A percentile compares a stretch with the other conserved stretches of the same genome.
Conservation (phyloP, 2,329 filamentous ascomycete genomes). For the Penicillium fuscoglaucum region DNA sequence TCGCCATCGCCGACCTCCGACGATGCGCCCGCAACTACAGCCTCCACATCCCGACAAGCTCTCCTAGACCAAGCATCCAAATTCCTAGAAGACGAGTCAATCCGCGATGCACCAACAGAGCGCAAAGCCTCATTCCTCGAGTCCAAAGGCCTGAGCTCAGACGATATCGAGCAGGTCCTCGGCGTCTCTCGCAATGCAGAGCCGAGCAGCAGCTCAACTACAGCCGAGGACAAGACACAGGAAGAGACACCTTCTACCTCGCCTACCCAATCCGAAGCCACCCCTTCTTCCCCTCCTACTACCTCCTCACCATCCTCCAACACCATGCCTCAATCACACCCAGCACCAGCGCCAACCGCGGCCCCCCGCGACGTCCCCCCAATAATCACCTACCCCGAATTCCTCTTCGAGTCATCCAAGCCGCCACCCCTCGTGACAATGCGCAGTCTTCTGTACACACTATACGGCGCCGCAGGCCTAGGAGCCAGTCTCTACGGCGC, state of each 20-base stretch:
- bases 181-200: slow-evolving; percentile 39
- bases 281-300: slow-evolving; percentile 6
- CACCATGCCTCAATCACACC: slow-evolving; percentile 19
- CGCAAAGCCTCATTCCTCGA: slow-evolving; percentile 75
- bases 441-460: slow-evolving; percentile 55
- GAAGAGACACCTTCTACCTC: slow-evolving; percentile 12
- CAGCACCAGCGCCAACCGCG: slow-evolving; percentile 16
- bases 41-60: slow-evolving; percentile 29
- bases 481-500: slow-evolving; percentile 59
- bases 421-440: slow-evolving; percentile 62
- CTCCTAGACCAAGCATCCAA: slow-evolving; percentile 67
- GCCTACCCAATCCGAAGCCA: slow-evolving; percentile 9
- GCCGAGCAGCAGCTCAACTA: slow-evolving; percentile 19
- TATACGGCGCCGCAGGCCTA: slow-evolving; percentile 58
- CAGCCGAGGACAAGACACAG: slow-evolving; percentile 16
- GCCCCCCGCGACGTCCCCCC: slow-evolving; percentile 53
- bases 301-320: slow-evolving; percentile 13
- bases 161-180: slow-evolving; percentile 69
- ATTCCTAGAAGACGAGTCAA: slow-evolving; percentile 74
- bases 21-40: slow-evolving; percentile 21
- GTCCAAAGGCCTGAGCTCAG: slow-evolving; percentile 68
- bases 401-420: slow-evolving; percentile 59
- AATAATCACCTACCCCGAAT: slow-evolving; percentile 68
- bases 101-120: slow-evolving; percentile 67
- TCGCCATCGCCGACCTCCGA: slow-evolving; percentile 28